These are phyloP conservation scores for Coriolopsis trogii DNA, from an alignment of 1,284 basidiomycete genomes.

Conservation along the genomic window DNA sequence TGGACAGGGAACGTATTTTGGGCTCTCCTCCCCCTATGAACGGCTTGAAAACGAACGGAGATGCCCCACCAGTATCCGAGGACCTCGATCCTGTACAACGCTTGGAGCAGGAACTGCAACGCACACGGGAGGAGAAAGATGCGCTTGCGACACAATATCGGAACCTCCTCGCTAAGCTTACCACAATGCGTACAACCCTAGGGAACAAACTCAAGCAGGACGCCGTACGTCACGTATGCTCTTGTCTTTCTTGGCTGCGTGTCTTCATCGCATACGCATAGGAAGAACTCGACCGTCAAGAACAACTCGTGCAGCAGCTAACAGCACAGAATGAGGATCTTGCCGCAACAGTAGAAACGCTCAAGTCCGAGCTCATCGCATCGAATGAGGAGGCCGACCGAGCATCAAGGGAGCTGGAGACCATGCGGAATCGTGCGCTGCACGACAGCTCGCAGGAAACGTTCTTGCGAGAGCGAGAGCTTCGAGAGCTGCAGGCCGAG, in stretches of 20 bases:
- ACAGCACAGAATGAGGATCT: constrained; percentile 78
- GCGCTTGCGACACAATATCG: constrained; percentile 84
- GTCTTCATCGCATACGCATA: constrained; percentile 44
- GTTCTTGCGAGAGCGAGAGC: constrained; percentile 74
- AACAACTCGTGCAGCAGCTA: constrained; percentile 78
- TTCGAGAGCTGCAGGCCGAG: constrained; percentile 80
- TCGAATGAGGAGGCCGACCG: constrained; percentile 77
- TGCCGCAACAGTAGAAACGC: constrained; percentile 66
- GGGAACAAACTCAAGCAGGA: constrained; percentile 96
- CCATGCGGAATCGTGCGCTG: constrained; percentile 61
- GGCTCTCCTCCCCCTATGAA: constrained; percentile 31
- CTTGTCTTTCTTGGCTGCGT: constrained; percentile 16
- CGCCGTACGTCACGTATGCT: constrained; percentile 68
- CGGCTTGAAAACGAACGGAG: constrained; percentile 32
- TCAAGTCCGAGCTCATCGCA: constrained; percentile 77
- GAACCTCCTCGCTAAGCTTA: constrained; percentile 85
- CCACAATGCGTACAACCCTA: constrained; percentile 90
- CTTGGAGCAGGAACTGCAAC: constrained; percentile 61
- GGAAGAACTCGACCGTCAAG: constrained; percentile 95
- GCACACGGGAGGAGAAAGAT: constrained; percentile 82
- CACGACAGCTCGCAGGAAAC: constrained; percentile 73
- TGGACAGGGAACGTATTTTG: constrained; percentile 30
- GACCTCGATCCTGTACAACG: constrained; percentile 50
- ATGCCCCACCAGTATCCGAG: constrained; percentile 26
- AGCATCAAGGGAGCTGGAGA: constrained; percentile 69